Base-by-base conservation (phyloP, 176 grass and related monocot genomes). In the Cenchrus americanus region DNA sequence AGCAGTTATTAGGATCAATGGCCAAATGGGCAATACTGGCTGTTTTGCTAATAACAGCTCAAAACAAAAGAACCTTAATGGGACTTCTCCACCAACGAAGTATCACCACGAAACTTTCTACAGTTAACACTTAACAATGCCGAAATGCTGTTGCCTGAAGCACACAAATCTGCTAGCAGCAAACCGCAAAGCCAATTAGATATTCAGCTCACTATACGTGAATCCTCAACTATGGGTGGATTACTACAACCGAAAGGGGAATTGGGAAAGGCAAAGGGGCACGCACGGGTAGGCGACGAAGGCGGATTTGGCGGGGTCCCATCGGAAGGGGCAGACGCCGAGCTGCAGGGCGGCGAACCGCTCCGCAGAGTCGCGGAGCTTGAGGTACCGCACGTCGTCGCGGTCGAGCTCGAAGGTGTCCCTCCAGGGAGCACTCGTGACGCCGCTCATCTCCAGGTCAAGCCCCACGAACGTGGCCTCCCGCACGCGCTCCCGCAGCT, bases 381-480 rank as follows among this genome's bases (percentile, higher is more conserved):
- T 98, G 87, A 98, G 89, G 73, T 92, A 98, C 2, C 91, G 88
- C 65, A 95, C 93, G 60, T 95, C 93, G 68, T 87, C 75, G 77
- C 93, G 83, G 85, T 98, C 96, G 82, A 95, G 84, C 83, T 93
- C 96, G 63, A 95, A 89, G 63, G 87, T 89, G 24, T 98, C 91
- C 47, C 93, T 59, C 96, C 96, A 98, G 17, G 96, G 96, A 10
- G 91, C 83, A 44, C 91, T 93, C 26, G 87, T 88, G 44, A 95
- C 72, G 75, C 96, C 96, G 51, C 91, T 95, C 96, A 98, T 98
- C 93, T 98, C 96, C 34, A 94, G 89, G 78, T 98, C 93, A 24
- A 95, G 0, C 55, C 89, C 91, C 17, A 98, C 91, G 83, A 98
- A 98, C 43, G 88, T 85, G n/a, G 96, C 84, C 18, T 94, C 83